Percentiles rank a stretch among this genome's conserved stretches.
Evolutionary conservation across 2,329 filamentous ascomycete species (phyloP).

Genomic region (Lasiodiplodia sp.): DNA sequence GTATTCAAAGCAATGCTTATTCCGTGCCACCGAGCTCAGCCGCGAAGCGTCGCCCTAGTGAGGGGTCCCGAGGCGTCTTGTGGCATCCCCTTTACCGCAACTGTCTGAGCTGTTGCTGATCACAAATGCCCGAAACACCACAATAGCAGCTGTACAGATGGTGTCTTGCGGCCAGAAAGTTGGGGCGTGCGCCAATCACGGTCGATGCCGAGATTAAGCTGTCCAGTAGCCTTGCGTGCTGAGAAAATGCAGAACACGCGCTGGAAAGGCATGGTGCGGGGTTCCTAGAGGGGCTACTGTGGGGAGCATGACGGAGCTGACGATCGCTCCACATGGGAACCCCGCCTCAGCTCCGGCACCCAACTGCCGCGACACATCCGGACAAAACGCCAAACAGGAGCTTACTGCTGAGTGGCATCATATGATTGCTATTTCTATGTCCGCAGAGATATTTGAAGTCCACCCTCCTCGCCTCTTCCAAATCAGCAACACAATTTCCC

Average conservation of each 20-base stretch:
- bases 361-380: constrained; percentile 25
- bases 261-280: constrained; percentile 22
- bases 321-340: constrained; percentile 27
- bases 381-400: neutral
- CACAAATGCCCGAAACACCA: neutral
- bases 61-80: constrained; percentile 8
- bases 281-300: constrained; percentile 25
- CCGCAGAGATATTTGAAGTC: constrained; percentile 16
- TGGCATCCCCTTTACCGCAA: constrained; percentile 6
- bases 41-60: neutral
- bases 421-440: constrained; percentile 18
- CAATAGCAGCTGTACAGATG: neutral
- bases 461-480: neutral
- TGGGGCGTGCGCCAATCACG: neutral
- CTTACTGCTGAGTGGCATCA: constrained; percentile 13
- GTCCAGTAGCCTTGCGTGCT: neutral
- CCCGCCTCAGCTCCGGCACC: constrained; percentile 20
- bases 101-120: constrained; percentile 14
- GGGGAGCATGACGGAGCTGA: constrained; percentile 26
- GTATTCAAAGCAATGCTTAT: constrained; percentile 2
- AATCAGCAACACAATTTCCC: neutral
- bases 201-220: neutral
- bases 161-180: neutral
- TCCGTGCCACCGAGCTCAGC: neutral
- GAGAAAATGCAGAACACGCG: neutral